These are phyloP conservation scores for Xylariaceae sp. DNA, from an alignment of 2,329 filamentous ascomycete species.

Conservation along the genomic window DNA sequence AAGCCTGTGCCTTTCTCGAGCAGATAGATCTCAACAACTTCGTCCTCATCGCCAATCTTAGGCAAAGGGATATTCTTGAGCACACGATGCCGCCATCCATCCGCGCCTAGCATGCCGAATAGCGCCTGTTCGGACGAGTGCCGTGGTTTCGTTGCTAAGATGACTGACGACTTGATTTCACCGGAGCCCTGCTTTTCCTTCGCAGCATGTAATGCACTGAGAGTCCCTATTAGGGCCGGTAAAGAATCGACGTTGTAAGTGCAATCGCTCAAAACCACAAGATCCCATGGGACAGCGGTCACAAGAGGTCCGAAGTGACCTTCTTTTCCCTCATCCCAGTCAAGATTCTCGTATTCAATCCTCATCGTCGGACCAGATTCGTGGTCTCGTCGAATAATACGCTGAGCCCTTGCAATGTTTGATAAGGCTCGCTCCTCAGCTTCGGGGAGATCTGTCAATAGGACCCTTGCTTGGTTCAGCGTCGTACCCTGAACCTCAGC, in stretches of 20 bases:
- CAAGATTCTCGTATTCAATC: conserved; percentile 49
- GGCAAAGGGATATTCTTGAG: conserved; percentile 40
- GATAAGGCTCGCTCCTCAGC: conserved; percentile 44
- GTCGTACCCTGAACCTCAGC: conserved; percentile 10
- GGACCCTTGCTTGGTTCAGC: conserved; percentile 25
- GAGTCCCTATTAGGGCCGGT: conserved; percentile 48
- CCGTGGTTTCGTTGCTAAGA: conserved; percentile 53
- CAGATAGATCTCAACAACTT: conserved; percentile 49
- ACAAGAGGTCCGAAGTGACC: conserved; percentile 40
- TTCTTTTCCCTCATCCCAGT: conserved; percentile 49
- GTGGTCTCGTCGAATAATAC: background rate
- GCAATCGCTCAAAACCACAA: conserved; percentile 55
- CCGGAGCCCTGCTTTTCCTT: conserved; percentile 19
- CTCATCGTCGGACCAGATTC: background rate
- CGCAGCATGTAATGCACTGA: conserved; percentile 42
- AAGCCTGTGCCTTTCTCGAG: conserved; percentile 33
- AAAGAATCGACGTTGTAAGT: conserved; percentile 57
- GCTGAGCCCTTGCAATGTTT: conserved; percentile 37
- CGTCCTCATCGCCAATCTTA: conserved; percentile 37
- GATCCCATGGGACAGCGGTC: conserved; percentile 41
- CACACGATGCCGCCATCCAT: conserved; percentile 41
- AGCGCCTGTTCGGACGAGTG: conserved; percentile 48
- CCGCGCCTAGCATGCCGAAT: conserved; percentile 41
- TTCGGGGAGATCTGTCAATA: conserved; percentile 53
- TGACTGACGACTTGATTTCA: conserved; percentile 34